Evolutionary conservation across 2,329 filamentous ascomycete species (phyloP).

Genomic region (Stemphylium vesicarium): DNA sequence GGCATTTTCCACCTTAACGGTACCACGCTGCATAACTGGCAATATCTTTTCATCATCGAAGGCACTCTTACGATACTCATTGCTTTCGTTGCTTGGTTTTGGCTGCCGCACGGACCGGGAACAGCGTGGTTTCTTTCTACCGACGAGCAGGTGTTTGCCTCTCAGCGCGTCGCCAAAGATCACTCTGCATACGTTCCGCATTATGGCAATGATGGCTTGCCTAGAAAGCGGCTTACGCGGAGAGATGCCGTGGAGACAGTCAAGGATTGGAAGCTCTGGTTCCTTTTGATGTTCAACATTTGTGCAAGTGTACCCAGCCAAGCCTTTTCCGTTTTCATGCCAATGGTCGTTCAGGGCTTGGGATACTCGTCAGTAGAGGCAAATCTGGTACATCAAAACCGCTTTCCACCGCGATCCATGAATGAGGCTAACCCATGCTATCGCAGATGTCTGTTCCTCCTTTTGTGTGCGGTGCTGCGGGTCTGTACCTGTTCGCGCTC

Average conservation of each 20-base stretch:
- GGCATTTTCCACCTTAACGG: constrained; percentile 57
- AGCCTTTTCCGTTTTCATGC: constrained; percentile 52
- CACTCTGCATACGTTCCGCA: constrained; percentile 9
- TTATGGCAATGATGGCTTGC: constrained; percentile 1
- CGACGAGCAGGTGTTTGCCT: constrained; percentile 24
- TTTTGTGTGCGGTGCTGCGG: constrained; percentile 55
- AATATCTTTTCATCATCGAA: constrained; percentile 55
- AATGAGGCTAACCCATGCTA: not conserved
- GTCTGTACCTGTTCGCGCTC: constrained; percentile 54
- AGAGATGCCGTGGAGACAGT: constrained; percentile 26
- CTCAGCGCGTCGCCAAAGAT: constrained; percentile 24
- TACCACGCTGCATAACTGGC: constrained; percentile 54
- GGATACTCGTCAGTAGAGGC: constrained; percentile 25
- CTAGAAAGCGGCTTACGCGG: constrained; percentile 18
- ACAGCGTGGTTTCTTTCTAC: constrained; percentile 49
- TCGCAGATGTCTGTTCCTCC: constrained; percentile 54
- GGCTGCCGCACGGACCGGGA: constrained; percentile 33
- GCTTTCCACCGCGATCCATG: too few relatives aligned
- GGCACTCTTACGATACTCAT: constrained; percentile 44
- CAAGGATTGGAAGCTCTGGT: constrained; percentile 33
- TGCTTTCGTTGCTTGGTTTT: constrained; percentile 35
- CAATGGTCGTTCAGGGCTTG: constrained; percentile 54
- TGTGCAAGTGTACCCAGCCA: constrained; percentile 51
- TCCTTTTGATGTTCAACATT: constrained; percentile 47
- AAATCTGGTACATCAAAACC: constrained; percentile 20